These are phyloP conservation scores for Phytophthora capsici DNA, from an alignment of 352 stramenopile species.

Conservation along the genomic window DNA sequence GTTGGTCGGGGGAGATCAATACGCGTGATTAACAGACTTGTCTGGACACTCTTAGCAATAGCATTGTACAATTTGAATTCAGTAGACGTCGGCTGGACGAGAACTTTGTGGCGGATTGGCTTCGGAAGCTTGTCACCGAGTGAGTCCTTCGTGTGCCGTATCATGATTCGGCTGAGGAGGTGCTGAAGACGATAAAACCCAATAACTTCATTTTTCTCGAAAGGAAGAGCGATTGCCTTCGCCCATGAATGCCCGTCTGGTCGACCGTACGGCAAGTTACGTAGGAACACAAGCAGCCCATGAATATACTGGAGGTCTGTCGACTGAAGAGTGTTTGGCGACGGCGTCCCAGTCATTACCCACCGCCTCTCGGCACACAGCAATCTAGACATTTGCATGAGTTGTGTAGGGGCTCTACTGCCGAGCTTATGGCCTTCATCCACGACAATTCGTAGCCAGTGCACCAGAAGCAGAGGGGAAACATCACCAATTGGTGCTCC, in stretches of 20 bases:
- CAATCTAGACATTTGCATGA: slow-evolving; percentile 86
- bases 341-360: slow-evolving; percentile 98
- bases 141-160: slow-evolving; percentile 94
- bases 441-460: slow-evolving; percentile 92
- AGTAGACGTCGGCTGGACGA: slow-evolving; percentile 58
- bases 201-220: slow-evolving; percentile 54
- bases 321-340: slow-evolving; percentile 83
- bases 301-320: slow-evolving; percentile 89
- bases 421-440: slow-evolving; percentile 95
- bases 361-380: slow-evolving; percentile 88
- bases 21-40: slow-evolving; percentile 63
- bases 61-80: slow-evolving; percentile 76
- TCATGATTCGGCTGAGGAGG: slow-evolving; percentile 91
- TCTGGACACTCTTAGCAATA: slow-evolving; percentile 49
- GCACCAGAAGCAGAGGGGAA: slow-evolving; percentile 55
- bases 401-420: slow-evolving; percentile 48
- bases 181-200: slow-evolving; percentile 75
- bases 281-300: slow-evolving; percentile 89
- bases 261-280: slow-evolving; percentile 83
- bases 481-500: slow-evolving; percentile 45
- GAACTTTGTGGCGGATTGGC: slow-evolving; percentile 48
- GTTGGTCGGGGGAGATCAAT: slow-evolving; percentile 57
- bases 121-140: slow-evolving; percentile 59
- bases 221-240: slow-evolving; percentile 73
- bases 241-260: slow-evolving; percentile 66